A percentile compares a stretch with the other conserved stretches of the same genome.
phyloP scores from a whole-genome alignment of 345 rosid species.

The Balakata baccata region DNA sequence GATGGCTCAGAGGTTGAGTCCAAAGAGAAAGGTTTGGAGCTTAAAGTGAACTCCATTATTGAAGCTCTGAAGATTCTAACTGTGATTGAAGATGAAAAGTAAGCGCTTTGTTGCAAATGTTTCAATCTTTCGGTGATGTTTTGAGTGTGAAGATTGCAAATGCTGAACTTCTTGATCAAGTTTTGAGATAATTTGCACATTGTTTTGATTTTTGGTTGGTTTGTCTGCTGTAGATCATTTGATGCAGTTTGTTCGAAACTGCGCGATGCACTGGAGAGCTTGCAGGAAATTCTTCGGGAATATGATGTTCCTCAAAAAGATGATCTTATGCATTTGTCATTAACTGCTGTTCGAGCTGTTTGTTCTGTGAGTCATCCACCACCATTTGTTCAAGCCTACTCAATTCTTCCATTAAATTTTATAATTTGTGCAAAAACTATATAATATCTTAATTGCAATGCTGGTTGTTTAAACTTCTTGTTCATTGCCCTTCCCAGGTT shows the following conservation, averaged over 20 bases:
- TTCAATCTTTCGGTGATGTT: slow-evolving; percentile 11
- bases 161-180: slow-evolving; percentile 4
- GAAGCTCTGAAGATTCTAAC: slow-evolving; percentile 58
- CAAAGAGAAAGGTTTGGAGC: slow-evolving; percentile 27
- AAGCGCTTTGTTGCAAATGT: slow-evolving; percentile 32
- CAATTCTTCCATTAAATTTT: neutral
- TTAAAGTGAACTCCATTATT: slow-evolving; percentile 40
- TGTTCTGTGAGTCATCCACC: slow-evolving; percentile 49
- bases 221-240: slow-evolving; percentile 58
- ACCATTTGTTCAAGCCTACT: neutral
- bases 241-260: slow-evolving; percentile 58
- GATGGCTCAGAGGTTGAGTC: slow-evolving; percentile 30
- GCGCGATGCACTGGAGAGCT: slow-evolving; percentile 54
- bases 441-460: slow-evolving; percentile 1
- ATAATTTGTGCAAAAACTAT: neutral
- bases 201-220: slow-evolving; percentile 15
- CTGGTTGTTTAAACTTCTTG: neutral
- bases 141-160: slow-evolving; percentile 3
- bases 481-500: slow-evolving; percentile 44
- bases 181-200: neutral
- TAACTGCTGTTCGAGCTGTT: slow-evolving; percentile 51
- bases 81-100: slow-evolving; percentile 58
- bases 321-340: slow-evolving; percentile 46
- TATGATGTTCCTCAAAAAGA: slow-evolving; percentile 39
- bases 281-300: slow-evolving; percentile 45